These are phyloP conservation scores for Corrigiola litoralis DNA, from an alignment of 179 eudicot genomes.

Conservation along the genomic window DNA sequence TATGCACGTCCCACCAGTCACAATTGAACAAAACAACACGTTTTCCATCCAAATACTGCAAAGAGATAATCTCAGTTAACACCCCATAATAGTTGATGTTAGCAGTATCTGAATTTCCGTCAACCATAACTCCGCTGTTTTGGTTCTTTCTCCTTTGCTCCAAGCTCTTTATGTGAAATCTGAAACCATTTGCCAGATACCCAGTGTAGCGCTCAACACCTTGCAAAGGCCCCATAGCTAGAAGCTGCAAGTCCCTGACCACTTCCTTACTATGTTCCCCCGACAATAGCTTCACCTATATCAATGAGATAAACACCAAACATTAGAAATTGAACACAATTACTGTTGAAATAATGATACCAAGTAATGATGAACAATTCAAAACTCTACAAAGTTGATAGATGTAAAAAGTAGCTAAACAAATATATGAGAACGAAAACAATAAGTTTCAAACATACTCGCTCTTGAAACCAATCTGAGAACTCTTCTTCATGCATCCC, in stretches of 20 bases:
- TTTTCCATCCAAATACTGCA: slow-evolving; percentile 6
- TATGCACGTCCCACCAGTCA: slow-evolving; percentile 21
- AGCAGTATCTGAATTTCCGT: neutral
- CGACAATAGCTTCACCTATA: no score
- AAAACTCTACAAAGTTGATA: no score
- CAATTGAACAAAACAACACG: slow-evolving; percentile 11
- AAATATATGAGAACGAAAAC: neutral
- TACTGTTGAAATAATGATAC: no score
- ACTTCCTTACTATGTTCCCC: neutral
- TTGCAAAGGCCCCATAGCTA: neutral
- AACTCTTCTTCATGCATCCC: neutral
- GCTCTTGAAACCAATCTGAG: neutral
- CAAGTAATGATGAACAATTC: no score
- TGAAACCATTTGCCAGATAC: slow-evolving; percentile 11
- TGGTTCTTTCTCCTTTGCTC: slow-evolving; percentile 1
- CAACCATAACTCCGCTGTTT: slow-evolving; percentile 21
- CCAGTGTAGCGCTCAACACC: neutral
- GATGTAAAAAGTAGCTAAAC: neutral
- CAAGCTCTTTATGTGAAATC: neutral
- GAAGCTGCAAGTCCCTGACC: neutral
- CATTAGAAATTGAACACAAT: no score
- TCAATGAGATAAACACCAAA: no score
- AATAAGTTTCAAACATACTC: neutral
- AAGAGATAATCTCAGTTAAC: neutral
- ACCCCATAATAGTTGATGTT: slow-evolving; percentile 3